Conservation (phyloP, 2,329 filamentous ascomycete genomes). For the Sordariomycetes sp. region DNA sequence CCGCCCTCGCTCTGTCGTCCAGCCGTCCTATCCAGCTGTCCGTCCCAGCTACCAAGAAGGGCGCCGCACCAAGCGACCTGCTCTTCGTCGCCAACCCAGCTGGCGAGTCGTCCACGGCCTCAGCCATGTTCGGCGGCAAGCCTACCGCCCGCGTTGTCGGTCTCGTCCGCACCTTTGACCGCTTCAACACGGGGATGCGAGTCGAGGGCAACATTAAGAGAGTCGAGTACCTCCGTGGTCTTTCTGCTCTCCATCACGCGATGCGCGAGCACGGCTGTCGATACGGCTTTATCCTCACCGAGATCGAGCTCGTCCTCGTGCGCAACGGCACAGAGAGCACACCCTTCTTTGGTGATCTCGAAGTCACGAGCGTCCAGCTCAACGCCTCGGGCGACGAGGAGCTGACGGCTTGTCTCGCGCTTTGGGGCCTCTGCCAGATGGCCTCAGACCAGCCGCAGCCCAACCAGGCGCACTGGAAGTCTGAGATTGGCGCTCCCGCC, state of each 20-base stretch:
- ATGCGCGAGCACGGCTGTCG: slow-evolving; percentile 92
- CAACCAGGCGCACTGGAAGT: slow-evolving; percentile 54
- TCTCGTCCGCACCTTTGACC: slow-evolving; percentile 83
- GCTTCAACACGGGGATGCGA: slow-evolving; percentile 93
- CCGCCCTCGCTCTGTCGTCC: slow-evolving; percentile 69
- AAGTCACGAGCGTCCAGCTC: slow-evolving; percentile 57
- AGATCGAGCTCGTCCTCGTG: slow-evolving; percentile 88
- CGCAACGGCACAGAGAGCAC: slow-evolving; percentile 64
- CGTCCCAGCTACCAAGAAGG: slow-evolving; percentile 25
- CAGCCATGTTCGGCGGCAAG: slow-evolving; percentile 39
- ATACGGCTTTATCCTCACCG: slow-evolving; percentile 93
- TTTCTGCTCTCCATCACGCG: slow-evolving; percentile 77
- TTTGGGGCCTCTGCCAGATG: slow-evolving; percentile 71
- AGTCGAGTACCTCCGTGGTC: slow-evolving; percentile 79
- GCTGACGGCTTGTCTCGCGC: slow-evolving; percentile 62
- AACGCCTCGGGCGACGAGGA: slow-evolving; percentile 16
- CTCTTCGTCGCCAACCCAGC: slow-evolving; percentile 58
- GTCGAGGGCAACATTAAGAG: slow-evolving; percentile 75
- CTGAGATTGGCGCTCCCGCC: slow-evolving; percentile 66
- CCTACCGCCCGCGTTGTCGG: slow-evolving; percentile 58
- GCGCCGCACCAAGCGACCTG: slow-evolving; percentile 34
- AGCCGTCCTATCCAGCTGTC: slow-evolving; percentile 40
- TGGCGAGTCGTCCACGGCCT: slow-evolving; percentile 46
- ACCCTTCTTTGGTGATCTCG: slow-evolving; percentile 83
- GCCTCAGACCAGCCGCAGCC: slow-evolving; percentile 46